Evolutionary conservation across 257 asterid species (phyloP).

Genomic region (Scutellaria barbata): DNA sequence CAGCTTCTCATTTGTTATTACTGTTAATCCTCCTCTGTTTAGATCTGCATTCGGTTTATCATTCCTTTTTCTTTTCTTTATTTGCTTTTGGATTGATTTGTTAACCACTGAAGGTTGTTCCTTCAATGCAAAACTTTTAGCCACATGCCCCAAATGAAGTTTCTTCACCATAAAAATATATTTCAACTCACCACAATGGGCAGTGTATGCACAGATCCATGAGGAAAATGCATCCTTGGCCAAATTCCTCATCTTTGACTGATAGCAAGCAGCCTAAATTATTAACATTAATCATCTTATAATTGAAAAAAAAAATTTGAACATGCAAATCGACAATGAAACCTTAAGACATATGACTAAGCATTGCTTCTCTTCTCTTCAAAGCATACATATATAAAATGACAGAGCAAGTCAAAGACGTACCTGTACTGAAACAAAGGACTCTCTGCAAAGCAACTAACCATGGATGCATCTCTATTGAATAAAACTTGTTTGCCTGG

Average conservation of each 20-base stretch:
- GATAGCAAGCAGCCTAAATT: constrained; percentile 34
- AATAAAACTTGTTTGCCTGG: constrained; percentile 55
- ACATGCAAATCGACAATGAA: background rate
- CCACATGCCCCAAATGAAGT: constrained; percentile 92
- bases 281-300: constrained; percentile 20
- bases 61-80: constrained; percentile 79
- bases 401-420: constrained; percentile 15
- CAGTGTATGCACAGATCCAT: constrained; percentile 91
- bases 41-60: constrained; percentile 51
- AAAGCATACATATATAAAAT: background rate
- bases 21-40: constrained; percentile 53
- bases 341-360: background rate
- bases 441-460: constrained; percentile 76
- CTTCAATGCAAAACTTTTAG: constrained; percentile 85
- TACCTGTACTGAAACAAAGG: constrained; percentile 68
- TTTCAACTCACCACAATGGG: constrained; percentile 95
- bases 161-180: constrained; percentile 80
- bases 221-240: constrained; percentile 83
- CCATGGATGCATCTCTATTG: constrained; percentile 90
- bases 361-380: constrained; percentile 1
- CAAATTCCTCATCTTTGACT: constrained; percentile 62
- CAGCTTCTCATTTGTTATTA: constrained; percentile 4
- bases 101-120: constrained; percentile 86
- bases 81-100: constrained; percentile 70
- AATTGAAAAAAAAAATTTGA: background rate